Base-by-base conservation (phyloP, 208 protist genomes). In the Angomonas desouzai region DNA sequence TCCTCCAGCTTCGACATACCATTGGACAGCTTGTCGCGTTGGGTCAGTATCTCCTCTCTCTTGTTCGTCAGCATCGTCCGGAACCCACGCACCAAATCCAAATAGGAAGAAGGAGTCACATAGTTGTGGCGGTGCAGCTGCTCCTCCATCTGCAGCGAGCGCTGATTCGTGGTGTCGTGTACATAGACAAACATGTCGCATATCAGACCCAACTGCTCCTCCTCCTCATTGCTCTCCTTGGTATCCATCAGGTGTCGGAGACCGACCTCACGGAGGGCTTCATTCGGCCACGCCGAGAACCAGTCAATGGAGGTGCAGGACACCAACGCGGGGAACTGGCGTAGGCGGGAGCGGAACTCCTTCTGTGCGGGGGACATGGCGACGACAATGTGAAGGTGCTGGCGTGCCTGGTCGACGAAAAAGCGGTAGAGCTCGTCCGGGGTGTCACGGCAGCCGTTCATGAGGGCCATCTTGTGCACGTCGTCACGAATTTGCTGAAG, bases 221-320 rank as follows among this genome's bases (percentile, higher is more conserved):
- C 85, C 0, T 86, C 70, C 59, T 98, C 96, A n/a, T 74, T 68
- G 18, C 83, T 66, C 67, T 97, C 94, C 36, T 91, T 79, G n/a
- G 81, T 76, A 45, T 94, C 87, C 55, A 83, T 51, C 34, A 96
- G 75, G 68, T 89, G 90, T 33, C 90, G 87, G 40, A 94, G 62
- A 38, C 87, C 92, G 22, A 97, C 90, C 81, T 99, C 97, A 58
- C 88, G 86, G 36, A 99, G 85, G 47, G 98, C 98, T 60, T 98
- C 93, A 40, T 85, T 85, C 30, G 98, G 98, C 98, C 98, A 99
- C 55, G 96, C 92, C 43, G 84, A 74, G 79, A 99, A 99, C 97
- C 97, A 99, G 77, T 99, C 97, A 68, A 99, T 99, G 29, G 96
- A 98, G 3, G 96, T 98, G 80, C 93, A 98, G 62, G 96, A 98